phyloP scores from a whole-genome alignment of 345 rosid genomes.

The Durio zibethinus region DNA sequence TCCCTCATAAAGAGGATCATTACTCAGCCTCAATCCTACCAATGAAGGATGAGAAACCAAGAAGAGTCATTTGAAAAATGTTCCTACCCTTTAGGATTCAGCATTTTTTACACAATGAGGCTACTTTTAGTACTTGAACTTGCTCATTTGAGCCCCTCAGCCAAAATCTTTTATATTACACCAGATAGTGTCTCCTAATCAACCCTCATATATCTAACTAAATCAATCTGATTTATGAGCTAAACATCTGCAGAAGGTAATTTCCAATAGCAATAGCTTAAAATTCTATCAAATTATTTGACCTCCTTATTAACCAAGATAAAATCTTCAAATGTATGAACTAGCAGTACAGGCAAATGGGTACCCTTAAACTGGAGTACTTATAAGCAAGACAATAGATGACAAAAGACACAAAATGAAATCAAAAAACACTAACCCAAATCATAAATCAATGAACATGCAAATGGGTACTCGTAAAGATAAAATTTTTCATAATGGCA shows the following conservation, averaged over 20 bases:
- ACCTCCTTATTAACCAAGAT: conserved; percentile 4
- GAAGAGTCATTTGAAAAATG: not conserved
- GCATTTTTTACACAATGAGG: not conserved
- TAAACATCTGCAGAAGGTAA: not conserved
- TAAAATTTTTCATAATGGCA: not conserved
- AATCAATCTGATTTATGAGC: conserved; percentile 5
- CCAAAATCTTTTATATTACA: not conserved
- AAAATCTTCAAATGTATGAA: not conserved
- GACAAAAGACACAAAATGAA: not conserved
- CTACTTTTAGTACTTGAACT: not conserved
- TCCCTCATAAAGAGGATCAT: not conserved
- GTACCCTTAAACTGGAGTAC: not conserved
- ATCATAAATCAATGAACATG: conserved; percentile 13
- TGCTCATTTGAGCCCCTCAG: not conserved
- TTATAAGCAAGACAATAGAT: not conserved
- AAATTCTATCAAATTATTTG: not conserved
- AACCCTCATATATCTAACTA: not conserved
- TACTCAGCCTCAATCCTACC: not conserved
- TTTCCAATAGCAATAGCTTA: not conserved
- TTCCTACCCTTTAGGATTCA: not conserved
- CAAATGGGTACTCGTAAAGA: conserved; percentile 16
- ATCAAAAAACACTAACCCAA: not conserved
- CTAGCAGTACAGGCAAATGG: conserved; percentile 3
- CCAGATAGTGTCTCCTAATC: not conserved
- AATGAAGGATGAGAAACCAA: not conserved